phyloP scores from a whole-genome alignment of 495 filamentous ascomycete genomes.

The Hypoxylon trugodes region DNA sequence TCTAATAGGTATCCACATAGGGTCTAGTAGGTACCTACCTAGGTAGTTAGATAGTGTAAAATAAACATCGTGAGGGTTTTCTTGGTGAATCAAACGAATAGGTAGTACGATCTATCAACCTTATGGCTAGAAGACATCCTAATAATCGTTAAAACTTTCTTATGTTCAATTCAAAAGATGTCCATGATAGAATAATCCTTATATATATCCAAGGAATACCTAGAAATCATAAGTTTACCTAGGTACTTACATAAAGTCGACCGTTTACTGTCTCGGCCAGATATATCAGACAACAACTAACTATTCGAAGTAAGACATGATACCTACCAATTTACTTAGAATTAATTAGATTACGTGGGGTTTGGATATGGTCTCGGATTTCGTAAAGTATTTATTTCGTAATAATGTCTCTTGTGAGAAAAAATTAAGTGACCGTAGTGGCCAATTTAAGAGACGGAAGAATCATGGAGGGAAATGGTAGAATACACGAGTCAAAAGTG shows the following conservation, averaged over 20 bases:
- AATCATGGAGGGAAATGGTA: neutral
- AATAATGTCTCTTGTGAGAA: neutral
- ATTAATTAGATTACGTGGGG: conserved; percentile 25
- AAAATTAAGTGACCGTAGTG: neutral
- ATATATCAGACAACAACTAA: conserved; percentile 16
- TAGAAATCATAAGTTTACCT: no score
- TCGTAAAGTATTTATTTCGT: conserved; percentile 4
- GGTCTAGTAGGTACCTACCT: no score
- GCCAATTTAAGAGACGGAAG: no score
- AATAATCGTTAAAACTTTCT: neutral
- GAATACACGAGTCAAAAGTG: neutral
- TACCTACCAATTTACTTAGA: conserved; percentile 7
- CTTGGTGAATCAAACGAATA: neutral
- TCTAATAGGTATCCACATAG: no score
- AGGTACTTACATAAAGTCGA: neutral
- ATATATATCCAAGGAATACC: neutral
- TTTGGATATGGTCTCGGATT: neutral
- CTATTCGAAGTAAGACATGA: conserved; percentile 21
- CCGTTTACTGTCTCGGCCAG: conserved; percentile 38
- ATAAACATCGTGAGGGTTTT: neutral
- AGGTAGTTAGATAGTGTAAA: no score
- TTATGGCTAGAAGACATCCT: neutral
- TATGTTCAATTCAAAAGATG: neutral
- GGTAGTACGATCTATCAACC: neutral
- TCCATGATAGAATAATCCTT: neutral